Base-by-base conservation (phyloP, 2,329 filamentous ascomycete genomes). In the Metarhizium guizhouense region DNA sequence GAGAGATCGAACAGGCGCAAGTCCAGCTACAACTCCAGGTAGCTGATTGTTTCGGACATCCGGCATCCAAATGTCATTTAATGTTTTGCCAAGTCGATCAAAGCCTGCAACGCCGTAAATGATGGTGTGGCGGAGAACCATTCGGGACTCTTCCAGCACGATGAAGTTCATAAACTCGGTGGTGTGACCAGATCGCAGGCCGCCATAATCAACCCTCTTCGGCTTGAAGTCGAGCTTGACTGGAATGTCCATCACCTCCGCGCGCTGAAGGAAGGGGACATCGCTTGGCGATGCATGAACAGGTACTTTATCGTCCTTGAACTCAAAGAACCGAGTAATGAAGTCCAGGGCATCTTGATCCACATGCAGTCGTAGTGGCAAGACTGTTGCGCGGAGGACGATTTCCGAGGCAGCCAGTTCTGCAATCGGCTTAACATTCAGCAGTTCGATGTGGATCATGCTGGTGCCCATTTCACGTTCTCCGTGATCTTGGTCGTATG, bases 91-190 rank as follows among this genome's bases (percentile, higher is more conserved):
- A 2, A 99, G 79, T 52, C 88, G 85, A 62, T 97, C 92, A 63
- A 97, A 96, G 0, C 94, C 94, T 7, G 85, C 85, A 1, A 96
- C 83, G 32, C 95, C 94, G 62, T 97, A 96, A 40, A 97, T 84
- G 62, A 99, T 97, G 30, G 89, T 88, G 67, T 93, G 92, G 13
- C 88, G 83, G 54, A 99, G 80, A 6, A 87, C 82, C 79, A 99
- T 88, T 58, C 93, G 85, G 2, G 94, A 85, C 61, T 89, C 86
- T 62, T 99, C 94, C 1, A 99, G 81, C 14, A 93, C 88, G 60
- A 99, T 81, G 68, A 99, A 96, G 70, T 99, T 99, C 92, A 97
- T 97, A 65, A 99, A 95, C 69, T 99, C 94, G 0, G 90, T 95
- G 0, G 94, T 97, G 61, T 90, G 90, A 2, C 94, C 94, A 1